Evolutionary conservation across 2,329 filamentous ascomycete genomes (phyloP).

Genomic region (Sarocladiaceae sp.): DNA sequence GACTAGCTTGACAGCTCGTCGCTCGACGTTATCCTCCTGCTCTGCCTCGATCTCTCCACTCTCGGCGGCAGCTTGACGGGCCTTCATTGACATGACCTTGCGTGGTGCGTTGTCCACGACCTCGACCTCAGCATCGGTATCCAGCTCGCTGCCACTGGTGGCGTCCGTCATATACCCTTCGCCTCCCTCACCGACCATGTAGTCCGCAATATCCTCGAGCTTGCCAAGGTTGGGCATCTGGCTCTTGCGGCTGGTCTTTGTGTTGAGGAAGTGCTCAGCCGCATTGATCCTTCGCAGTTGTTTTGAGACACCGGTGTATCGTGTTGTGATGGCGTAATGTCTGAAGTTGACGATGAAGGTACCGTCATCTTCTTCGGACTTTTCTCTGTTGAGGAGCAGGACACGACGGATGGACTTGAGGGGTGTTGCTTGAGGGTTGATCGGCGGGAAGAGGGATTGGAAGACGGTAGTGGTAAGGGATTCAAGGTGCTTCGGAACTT

Average conservation of each 20-base stretch:
- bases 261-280: constrained; percentile 70
- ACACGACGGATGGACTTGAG: constrained; percentile 90
- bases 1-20: constrained; percentile 83
- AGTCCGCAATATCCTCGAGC: constrained; percentile 90
- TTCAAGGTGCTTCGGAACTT: constrained; percentile 91
- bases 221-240: constrained; percentile 82
- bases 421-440: constrained; percentile 86
- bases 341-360: constrained; percentile 82
- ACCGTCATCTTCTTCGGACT: constrained; percentile 55
- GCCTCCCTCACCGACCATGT: constrained; percentile 77
- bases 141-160: constrained; percentile 83
- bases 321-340: constrained; percentile 94
- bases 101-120: constrained; percentile 62
- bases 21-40: constrained; percentile 62
- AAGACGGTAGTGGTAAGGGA: constrained; percentile 90
- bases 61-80: constrained; percentile 36
- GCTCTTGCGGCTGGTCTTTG: constrained; percentile 60
- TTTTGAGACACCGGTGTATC: constrained; percentile 78
- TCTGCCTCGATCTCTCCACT: constrained; percentile 39
- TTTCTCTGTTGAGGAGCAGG: constrained; percentile 82
- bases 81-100: constrained; percentile 55
- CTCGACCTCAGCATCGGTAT: constrained; percentile 95
- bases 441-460: constrained; percentile 92
- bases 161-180: constrained; percentile 73
- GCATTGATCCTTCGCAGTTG: constrained; percentile 79